A percentile compares a stretch with the other conserved stretches of the same genome.
Conservation (phyloP, 164 flowering plant species). For the Magnolia changhungtana region DNA sequence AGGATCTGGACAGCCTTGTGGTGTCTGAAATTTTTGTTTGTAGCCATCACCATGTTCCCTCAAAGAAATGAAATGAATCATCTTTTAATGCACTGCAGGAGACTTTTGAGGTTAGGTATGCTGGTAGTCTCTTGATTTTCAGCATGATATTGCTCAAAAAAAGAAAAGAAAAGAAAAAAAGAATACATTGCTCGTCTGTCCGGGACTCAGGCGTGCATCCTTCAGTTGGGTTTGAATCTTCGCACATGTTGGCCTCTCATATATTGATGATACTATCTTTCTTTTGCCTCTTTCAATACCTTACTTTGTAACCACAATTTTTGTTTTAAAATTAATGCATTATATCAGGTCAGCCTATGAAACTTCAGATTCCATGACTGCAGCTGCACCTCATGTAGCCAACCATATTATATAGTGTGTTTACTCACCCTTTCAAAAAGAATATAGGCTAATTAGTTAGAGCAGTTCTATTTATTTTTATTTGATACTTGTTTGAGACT, state of each 20-base stretch:
- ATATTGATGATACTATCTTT: background rate
- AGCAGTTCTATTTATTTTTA: no score
- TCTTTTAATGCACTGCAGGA: no score
- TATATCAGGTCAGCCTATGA: background rate
- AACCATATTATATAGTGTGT: background rate
- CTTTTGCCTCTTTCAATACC: background rate
- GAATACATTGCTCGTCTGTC: background rate
- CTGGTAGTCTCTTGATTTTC: background rate
- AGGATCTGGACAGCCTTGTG: no score
- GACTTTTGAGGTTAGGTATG: background rate
- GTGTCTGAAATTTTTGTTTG: no score
- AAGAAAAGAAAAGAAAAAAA: no score
- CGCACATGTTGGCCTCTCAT: background rate
- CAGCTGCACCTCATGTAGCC: background rate
- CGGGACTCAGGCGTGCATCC: background rate
- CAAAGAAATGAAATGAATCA: no score
- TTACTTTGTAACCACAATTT: no score
- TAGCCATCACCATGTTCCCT: no score
- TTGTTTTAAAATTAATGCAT: no score
- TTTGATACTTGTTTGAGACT: no score
- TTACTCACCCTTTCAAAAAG: background rate
- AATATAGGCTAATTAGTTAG: no score
- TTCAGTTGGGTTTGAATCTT: background rate
- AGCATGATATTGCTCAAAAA: background rate
- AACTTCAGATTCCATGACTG: background rate